phyloP scores from a whole-genome alignment of 371 early-diverging fungal genomes.

The Mucor indicus region DNA sequence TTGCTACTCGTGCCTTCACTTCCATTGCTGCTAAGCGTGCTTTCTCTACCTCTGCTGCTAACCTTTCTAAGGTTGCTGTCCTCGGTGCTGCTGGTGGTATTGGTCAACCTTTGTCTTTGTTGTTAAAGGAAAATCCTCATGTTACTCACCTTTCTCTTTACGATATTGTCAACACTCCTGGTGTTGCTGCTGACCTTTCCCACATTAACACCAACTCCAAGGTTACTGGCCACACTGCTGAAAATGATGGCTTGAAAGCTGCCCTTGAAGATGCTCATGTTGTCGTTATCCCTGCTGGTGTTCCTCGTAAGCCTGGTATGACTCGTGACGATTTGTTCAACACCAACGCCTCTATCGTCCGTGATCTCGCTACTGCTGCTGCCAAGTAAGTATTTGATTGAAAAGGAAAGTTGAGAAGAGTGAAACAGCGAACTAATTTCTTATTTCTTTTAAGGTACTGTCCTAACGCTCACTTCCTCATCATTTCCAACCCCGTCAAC shows the following conservation, averaged over 20 bases:
- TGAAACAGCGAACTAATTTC: neutral
- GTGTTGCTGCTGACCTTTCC: conserved; percentile 95
- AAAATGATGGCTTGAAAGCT: conserved; percentile 78
- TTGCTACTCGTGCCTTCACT: conserved; percentile 46
- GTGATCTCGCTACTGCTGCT: conserved; percentile 72
- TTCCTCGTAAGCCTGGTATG: conserved; percentile 99
- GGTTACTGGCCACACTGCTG: conserved; percentile 88
- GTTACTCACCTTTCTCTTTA: conserved; percentile 90
- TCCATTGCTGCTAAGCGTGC: conserved; percentile 65
- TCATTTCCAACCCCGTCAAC: conserved; percentile 99
- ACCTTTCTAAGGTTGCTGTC: conserved; percentile 77
- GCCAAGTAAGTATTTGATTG: conserved; percentile 47
- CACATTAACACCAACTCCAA: conserved; percentile 94
- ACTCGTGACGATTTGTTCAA: conserved; percentile 98
- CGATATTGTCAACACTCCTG: conserved; percentile 96
- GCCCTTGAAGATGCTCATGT: conserved; percentile 87
- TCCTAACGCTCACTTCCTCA: conserved; percentile 93
- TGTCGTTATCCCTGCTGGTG: conserved; percentile 98
- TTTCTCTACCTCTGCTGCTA: conserved; percentile 61
- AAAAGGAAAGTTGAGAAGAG: neutral
- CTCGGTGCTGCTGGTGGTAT: conserved; percentile 93
- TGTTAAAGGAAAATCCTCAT: conserved; percentile 79
- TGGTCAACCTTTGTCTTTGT: conserved; percentile 88
- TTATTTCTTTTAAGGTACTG: conserved; percentile 58
- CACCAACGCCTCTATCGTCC: conserved; percentile 96